Percentiles rank a stretch among this genome's conserved stretches.
These are phyloP conservation scores for Lanmaoa pseudosensibilis DNA, from an alignment of 768 basidiomycete species.

Conservation along the genomic window DNA sequence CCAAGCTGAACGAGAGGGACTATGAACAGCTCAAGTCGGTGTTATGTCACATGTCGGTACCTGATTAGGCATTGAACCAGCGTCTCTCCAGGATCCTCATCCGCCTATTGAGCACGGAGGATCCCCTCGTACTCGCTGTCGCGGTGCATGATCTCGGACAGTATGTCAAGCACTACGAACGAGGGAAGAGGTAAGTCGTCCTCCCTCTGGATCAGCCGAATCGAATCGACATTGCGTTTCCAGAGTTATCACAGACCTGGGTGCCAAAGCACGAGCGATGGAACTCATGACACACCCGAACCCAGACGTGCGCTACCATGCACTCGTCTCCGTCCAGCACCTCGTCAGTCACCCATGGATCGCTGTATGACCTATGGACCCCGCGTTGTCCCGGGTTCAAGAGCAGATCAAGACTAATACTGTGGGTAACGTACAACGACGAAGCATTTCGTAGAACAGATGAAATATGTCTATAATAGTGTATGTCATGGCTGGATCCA, in stretches of 20 bases:
- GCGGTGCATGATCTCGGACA: slow-evolving; percentile 93
- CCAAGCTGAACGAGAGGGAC: slow-evolving; percentile 81
- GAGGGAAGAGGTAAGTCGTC: slow-evolving; percentile 80
- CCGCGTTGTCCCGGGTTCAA: not conserved
- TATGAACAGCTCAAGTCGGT: slow-evolving; percentile 80
- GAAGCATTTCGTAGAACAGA: slow-evolving; percentile 12
- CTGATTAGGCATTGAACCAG: not conserved
- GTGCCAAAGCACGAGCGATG: slow-evolving; percentile 86
- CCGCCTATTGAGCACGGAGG: slow-evolving; percentile 62
- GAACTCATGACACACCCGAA: slow-evolving; percentile 90
- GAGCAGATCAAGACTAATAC: not conserved
- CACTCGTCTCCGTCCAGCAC: slow-evolving; percentile 85
- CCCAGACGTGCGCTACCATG: slow-evolving; percentile 89
- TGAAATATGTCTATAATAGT: slow-evolving; percentile 4
- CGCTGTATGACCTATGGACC: slow-evolving; percentile 31
- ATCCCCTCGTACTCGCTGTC: slow-evolving; percentile 83
- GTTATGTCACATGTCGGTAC: not conserved
- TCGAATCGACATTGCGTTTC: not conserved
- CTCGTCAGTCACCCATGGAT: slow-evolving; percentile 91
- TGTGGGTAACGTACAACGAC: slow-evolving; percentile 3
- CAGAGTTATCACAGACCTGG: slow-evolving; percentile 79
- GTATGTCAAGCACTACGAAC: slow-evolving; percentile 89
- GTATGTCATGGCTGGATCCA: slow-evolving; percentile 50
- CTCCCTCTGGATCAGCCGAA: not conserved
- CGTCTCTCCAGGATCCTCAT: slow-evolving; percentile 60